These are phyloP conservation scores for Silene vulgaris DNA, from an alignment of 179 eudicot species.

Conservation along the genomic window DNA sequence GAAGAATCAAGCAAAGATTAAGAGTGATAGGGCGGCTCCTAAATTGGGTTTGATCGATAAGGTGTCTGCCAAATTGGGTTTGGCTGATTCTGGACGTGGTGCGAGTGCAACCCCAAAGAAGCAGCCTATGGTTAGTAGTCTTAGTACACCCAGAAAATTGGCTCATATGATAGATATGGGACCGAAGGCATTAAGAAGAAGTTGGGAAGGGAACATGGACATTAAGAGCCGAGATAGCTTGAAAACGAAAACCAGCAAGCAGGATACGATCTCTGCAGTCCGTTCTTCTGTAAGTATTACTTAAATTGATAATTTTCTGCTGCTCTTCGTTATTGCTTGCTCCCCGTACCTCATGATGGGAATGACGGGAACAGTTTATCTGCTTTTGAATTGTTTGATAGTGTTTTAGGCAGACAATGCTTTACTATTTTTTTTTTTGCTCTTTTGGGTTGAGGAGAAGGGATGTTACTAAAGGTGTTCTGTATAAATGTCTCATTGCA, in stretches of 20 bases:
- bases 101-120: constrained; percentile 45
- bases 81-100: constrained; percentile 37
- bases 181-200: constrained; percentile 76
- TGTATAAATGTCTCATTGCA: not conserved
- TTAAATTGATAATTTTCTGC: not conserved
- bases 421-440: not conserved
- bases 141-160: constrained; percentile 49
- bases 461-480: not conserved
- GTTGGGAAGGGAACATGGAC: constrained; percentile 91
- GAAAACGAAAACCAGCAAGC: constrained; percentile 44
- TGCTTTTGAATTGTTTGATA: not conserved
- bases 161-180: constrained; percentile 65
- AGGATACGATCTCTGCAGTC: constrained; percentile 44
- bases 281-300: constrained; percentile 61
- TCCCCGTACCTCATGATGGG: not conserved
- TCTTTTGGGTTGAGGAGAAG: not conserved
- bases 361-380: not conserved
- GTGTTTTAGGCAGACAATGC: not conserved
- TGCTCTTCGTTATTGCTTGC: not conserved
- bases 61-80: constrained; percentile 40
- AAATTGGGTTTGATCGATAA: constrained; percentile 47
- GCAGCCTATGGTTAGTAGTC: constrained; percentile 35
- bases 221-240: constrained; percentile 50
- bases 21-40: constrained; percentile 43
- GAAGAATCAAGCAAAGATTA: constrained; percentile 61